phyloP scores from a whole-genome alignment of 2,329 filamentous ascomycete species.

The Calycina herbarum region DNA sequence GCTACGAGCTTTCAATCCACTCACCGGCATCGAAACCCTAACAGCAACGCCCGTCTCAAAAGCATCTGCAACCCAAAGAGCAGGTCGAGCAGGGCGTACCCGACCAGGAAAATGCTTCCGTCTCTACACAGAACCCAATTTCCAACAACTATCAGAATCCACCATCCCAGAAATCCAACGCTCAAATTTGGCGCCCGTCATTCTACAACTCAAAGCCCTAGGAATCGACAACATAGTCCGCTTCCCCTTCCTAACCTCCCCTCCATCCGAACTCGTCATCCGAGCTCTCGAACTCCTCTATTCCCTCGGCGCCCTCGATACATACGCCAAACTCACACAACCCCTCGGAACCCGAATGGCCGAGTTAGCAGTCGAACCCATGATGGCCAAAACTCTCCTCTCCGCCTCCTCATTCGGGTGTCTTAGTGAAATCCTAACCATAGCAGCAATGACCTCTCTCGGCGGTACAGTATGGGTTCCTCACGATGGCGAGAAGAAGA shows the following conservation, averaged over 20 bases:
- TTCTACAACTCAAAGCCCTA: slow-evolving; percentile 90
- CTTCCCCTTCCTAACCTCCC: slow-evolving; percentile 85
- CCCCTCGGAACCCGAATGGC: slow-evolving; percentile 91
- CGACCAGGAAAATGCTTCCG: slow-evolving; percentile 92
- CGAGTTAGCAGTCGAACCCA: slow-evolving; percentile 87
- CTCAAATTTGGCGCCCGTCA: slow-evolving; percentile 82
- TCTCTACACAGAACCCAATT: slow-evolving; percentile 80
- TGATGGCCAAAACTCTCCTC: slow-evolving; percentile 89
- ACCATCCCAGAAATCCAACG: slow-evolving; percentile 90
- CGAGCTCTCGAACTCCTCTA: slow-evolving; percentile 87
- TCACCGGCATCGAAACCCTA: slow-evolving; percentile 82
- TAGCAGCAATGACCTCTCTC: slow-evolving; percentile 90
- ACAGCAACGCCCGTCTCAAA: slow-evolving; percentile 82
- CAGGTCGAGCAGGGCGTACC: slow-evolving; percentile 86
- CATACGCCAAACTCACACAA: slow-evolving; percentile 85
- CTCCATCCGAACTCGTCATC: slow-evolving; percentile 79
- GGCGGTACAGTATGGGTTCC: slow-evolving; percentile 82
- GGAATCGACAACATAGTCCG: slow-evolving; percentile 92
- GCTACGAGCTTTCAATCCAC: slow-evolving; percentile 79
- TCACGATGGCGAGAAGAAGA: slow-evolving; percentile 74
- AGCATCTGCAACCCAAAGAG: slow-evolving; percentile 87
- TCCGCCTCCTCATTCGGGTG: slow-evolving; percentile 74
- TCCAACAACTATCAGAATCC: slow-evolving; percentile 63
- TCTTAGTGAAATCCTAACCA: slow-evolving; percentile 81
- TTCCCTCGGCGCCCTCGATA: slow-evolving; percentile 81